Base-by-base conservation (phyloP, 176 grass and related monocot genomes). In the Saccharum officinarum region DNA sequence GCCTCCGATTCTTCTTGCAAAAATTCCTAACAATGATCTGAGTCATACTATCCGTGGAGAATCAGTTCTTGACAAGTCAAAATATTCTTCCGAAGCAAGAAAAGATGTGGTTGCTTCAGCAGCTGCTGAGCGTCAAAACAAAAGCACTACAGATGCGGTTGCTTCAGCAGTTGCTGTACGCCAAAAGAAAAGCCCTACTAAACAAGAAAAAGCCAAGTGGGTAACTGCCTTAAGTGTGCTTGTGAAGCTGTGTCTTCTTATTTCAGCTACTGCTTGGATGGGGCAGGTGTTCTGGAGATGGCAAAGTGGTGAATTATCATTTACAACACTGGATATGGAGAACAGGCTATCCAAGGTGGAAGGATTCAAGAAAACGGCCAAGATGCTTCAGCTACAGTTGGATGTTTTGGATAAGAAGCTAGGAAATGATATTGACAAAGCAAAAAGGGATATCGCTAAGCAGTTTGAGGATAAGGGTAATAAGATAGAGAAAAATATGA, bases 391-490 rank as follows among this genome's bases (percentile, higher is more conserved):
- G 76, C 80, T 88, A 14, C 95, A 98, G 76, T 73, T 98, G 79
- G 95, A 98, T 55, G 77, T 98, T 86, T 86, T 98, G 38, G 89
- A 98, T 61, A 89, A 87, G 80, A 98, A 95, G 86, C 79, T 98
- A 80, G 93, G 71, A 75, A 85, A 67, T 88, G 96, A 91, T 81
- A 92, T 92, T 28, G 87, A 68, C 4, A 92, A 79, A 76, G 60
- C 87, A 50, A 89, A 78, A 61, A 87, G 31, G 54, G 89, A 94
- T 74, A 65, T 98, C 46, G 44, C 77, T 40, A 83, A 81, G 79
- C 81, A 91, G 84, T 60, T 95, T 15, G 86, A 98, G 89, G 86
- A 90, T 34, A 98, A 88, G 25, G 82, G 74, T 66, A 77, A 83
- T 67, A 70, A 66, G 40, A 72, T 98, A 39, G 86, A 89, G 69